Conservation (phyloP, 2,329 filamentous ascomycete genomes). For the Magnaporthiopsis incrustans region DNA sequence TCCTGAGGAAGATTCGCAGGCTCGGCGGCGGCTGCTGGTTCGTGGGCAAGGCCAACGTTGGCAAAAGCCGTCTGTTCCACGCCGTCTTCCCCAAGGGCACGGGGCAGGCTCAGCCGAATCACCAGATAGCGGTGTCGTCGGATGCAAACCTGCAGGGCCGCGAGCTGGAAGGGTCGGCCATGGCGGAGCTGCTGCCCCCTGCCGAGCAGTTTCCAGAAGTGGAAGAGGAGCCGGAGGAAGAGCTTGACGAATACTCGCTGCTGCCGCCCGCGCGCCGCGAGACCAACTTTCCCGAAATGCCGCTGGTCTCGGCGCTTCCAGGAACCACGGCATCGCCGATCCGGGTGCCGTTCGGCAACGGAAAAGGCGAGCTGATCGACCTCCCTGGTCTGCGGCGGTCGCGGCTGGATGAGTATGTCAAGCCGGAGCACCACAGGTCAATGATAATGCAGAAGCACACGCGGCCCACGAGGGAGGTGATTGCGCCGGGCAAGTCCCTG, state of each 20-base stretch:
- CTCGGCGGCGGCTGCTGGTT: slow-evolving; percentile 87
- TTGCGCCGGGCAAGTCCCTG: slow-evolving; percentile 73
- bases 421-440: slow-evolving; percentile 53
- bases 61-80: slow-evolving; percentile 88
- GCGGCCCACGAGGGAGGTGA: slow-evolving; percentile 60
- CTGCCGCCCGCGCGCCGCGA: slow-evolving; percentile 71
- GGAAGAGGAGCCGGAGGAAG: too few relatives aligned
- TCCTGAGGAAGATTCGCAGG: slow-evolving; percentile 80
- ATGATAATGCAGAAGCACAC: slow-evolving; percentile 75
- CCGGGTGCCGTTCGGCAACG: slow-evolving; percentile 78
- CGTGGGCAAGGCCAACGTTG: slow-evolving; percentile 97
- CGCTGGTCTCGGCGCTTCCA: slow-evolving; percentile 75
- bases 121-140: slow-evolving; percentile 10
- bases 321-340: slow-evolving; percentile 96
- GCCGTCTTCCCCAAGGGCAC: slow-evolving; percentile 75
- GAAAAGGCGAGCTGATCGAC: slow-evolving; percentile 86
- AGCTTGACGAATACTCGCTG: slow-evolving; percentile 42
- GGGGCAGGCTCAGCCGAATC: slow-evolving; percentile 30
- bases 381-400: slow-evolving; percentile 76
- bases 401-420: slow-evolving; percentile 63
- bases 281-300: slow-evolving; percentile 73
- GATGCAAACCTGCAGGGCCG: background rate
- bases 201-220: slow-evolving; percentile 12
- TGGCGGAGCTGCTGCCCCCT: slow-evolving; percentile 5
- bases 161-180: slow-evolving; percentile 1